Base-by-base conservation (phyloP, 2,329 filamentous ascomycete genomes). In the Chlorencoelia australis region DNA sequence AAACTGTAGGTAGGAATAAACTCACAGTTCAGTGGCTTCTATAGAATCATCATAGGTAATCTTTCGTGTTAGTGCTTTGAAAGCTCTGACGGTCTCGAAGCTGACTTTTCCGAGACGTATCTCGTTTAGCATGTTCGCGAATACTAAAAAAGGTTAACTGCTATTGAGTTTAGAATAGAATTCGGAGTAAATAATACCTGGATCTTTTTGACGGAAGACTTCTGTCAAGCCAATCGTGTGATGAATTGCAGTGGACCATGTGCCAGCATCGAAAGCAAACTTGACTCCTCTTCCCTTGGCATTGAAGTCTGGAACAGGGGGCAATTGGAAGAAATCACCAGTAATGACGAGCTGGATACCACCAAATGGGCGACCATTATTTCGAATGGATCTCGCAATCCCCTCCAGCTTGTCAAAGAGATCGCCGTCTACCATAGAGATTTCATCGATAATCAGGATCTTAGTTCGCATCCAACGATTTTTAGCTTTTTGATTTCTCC, bases 341-440 rank as follows among this genome's bases (percentile, higher is more conserved):
- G 91, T 98, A 41, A 98, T 84, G 39, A 98, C 75, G 19, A 98
- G 70, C 50, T 98, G 91, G 30, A 98, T 96, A 4, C 91, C 91
- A 37, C 91, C 93, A 67, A 94, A 98, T 0, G 91, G 83, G 7
- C 85, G 74, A 7, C 85, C 88, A 50, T 94, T 95, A 55, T 93
- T 94, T 36, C 88, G 77, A 43, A 98, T 77, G 3, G 69, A 75
- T 38, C 89, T 75, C 10, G 88, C 89, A 47, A 98, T 82, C 42
- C 82, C 75, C 43, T 93, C 87, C 13, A 98, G 71, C 59, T 98
- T 98, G 64, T 98, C 91, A 48, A 96, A 98, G 0, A 98, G 68
- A 21, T 95, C 88, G 1, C 86, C 91, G 51, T 98, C 91, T 4
- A 98, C 88, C 93, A 98, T 98, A 9, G 91, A 96, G 3, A 98